Evolutionary conservation across 371 early-diverging fungal species (phyloP), one percentile per base, ranked within the genome.

Genomic region (Lichtheimia corymbifera): DNA sequence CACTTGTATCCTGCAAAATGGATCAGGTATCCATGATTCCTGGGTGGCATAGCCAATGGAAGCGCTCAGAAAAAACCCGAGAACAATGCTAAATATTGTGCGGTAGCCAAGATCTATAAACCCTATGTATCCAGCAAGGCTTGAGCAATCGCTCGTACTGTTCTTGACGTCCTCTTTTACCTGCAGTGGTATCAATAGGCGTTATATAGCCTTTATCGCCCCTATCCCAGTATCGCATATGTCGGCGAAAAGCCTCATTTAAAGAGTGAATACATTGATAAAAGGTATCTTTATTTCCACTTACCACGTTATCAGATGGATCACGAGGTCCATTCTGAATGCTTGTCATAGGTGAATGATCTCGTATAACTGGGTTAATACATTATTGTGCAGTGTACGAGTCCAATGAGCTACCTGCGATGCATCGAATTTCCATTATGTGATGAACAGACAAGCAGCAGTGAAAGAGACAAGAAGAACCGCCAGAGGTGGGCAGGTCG

Each of bases 11-110:
- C 59, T 51, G 30, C 43, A 62, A 4, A 22, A 30, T 12, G 62
- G 55, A 49, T 67, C 62, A 9, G 63, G 63, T 20, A 67, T 22
- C 67, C 67, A 67, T 15, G 67, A 58, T 15, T 56, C 59, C 51
- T 67, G 67, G n/a, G 59, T 55, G 13, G 58, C 58, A 55, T 67
- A 67, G 14, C 63, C 61, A 43, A 62, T 54, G 4, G 56, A 2
- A 6, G 55, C 43, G 24, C 67, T 42, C 3, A 67, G 49, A 28
- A 67, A 62, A 18, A 43, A 45, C 25, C 67, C 67, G 28, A 67
- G 17, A 24, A 53, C 54, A 15, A 67, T 20, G 55, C 67, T 67
- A 22, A 59, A 62, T 18, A 61, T 28, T 6, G 58, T 42, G 28
- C 59, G 40, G 41, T 67, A 67, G 15, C 67, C 67, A 30, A 67